Conservation (phyloP, 768 basidiomycete species). For the Russula sp. region DNA sequence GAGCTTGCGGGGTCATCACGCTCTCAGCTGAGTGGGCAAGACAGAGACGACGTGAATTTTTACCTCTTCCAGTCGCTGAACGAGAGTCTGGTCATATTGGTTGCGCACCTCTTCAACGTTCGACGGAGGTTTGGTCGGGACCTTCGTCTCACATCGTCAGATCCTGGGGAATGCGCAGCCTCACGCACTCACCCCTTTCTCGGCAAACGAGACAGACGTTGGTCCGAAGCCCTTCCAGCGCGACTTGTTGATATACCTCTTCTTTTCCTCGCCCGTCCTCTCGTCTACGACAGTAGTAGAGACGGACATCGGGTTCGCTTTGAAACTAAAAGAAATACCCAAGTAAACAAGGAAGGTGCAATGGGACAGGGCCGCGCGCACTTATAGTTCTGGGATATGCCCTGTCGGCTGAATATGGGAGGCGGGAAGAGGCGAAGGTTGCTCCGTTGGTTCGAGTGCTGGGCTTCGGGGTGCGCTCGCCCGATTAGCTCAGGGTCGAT, state of each 20-base stretch:
- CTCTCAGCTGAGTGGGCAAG: neutral
- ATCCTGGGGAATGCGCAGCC: slow-evolving; percentile 32
- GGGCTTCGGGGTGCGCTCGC: slow-evolving; percentile 1
- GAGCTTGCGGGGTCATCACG: slow-evolving; percentile 37
- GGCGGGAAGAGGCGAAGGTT: slow-evolving; percentile 79
- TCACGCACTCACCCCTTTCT: slow-evolving; percentile 41
- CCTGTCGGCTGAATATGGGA: slow-evolving; percentile 81
- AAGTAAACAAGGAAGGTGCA: neutral
- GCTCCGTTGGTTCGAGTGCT: slow-evolving; percentile 35
- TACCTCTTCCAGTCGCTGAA: slow-evolving; percentile 52
- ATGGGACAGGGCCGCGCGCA: slow-evolving; percentile 29
- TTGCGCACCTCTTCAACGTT: slow-evolving; percentile 55
- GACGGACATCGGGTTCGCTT: slow-evolving; percentile 70
- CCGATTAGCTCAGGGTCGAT: slow-evolving; percentile 45
- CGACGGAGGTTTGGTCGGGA: slow-evolving; percentile 54
- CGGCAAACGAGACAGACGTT: slow-evolving; percentile 60
- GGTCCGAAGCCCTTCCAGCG: slow-evolving; percentile 85
- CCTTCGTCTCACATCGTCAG: slow-evolving; percentile 2
- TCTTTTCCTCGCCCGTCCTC: slow-evolving; percentile 74
- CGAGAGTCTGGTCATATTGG: slow-evolving; percentile 48
- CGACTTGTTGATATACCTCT: slow-evolving; percentile 76
- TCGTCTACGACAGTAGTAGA: slow-evolving; percentile 60
- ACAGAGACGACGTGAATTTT: neutral
- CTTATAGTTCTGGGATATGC: slow-evolving; percentile 78
- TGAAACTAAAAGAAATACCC: slow-evolving; percentile 47